Evolutionary conservation across 495 filamentous ascomycete genomes (phyloP).

Genomic region (Pseudomonodictys pantanalensis): DNA sequence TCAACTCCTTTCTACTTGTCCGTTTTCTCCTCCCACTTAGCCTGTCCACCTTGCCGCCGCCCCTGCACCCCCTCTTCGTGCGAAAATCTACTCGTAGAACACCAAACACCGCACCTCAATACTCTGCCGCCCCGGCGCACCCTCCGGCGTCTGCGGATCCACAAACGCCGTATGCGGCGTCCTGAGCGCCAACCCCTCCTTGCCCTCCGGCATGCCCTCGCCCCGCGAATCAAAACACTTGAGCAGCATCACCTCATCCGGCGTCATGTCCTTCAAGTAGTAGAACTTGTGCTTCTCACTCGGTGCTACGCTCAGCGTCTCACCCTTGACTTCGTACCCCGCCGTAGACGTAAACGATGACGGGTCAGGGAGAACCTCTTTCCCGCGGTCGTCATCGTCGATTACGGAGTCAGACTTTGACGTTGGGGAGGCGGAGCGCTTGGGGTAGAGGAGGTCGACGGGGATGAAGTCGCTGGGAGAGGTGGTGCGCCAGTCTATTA

Average conservation of each 20-base stretch:
- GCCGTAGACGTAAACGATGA: constrained; percentile 19
- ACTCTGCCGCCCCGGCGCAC: constrained; percentile 40
- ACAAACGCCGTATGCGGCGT: constrained; percentile 45
- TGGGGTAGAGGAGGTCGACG: constrained; percentile 41
- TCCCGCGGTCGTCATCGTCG: constrained; percentile 40
- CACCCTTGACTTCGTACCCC: constrained; percentile 41
- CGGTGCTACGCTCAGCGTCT: constrained; percentile 39
- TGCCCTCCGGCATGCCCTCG: constrained; percentile 36
- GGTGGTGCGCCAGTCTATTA: constrained; percentile 42
- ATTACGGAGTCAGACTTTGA: constrained; percentile 22
- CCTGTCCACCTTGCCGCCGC: no score
- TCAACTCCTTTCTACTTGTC: no score
- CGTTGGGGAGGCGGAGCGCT: no score
- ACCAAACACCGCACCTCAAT: constrained; percentile 45
- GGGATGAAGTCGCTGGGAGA: constrained; percentile 37
- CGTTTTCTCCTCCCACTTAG: no score
- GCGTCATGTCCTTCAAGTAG: constrained; percentile 44
- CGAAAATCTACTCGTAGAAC: constrained; percentile 42
- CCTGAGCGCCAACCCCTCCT: constrained; percentile 35
- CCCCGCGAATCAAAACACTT: constrained; percentile 43
- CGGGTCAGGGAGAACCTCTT: constrained; percentile 37
- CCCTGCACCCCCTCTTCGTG: no score
- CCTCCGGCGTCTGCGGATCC: constrained; percentile 38
- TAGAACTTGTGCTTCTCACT: constrained; percentile 41
- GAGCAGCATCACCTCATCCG: constrained; percentile 42